Evolutionary conservation across 805 yeast genomes (phyloP), one percentile per base, ranked within the genome.

Genomic region (Lachancea dasiensis): DNA sequence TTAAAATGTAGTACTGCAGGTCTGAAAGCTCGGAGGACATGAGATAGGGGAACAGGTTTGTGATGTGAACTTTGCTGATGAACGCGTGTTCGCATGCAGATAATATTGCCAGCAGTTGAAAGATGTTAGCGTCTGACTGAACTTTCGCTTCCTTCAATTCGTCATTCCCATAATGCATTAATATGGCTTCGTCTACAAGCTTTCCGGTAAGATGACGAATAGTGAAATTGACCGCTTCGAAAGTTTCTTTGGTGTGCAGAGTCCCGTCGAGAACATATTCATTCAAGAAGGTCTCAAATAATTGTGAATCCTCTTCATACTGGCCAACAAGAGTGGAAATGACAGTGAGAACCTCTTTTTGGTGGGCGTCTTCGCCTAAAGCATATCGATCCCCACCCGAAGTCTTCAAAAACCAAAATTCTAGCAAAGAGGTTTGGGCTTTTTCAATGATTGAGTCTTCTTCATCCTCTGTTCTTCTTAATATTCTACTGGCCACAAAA

Each of bases 401-500:
- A 4, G 54, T 16, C 1, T 44, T 28, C 1, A 41, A 29, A 27
- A 73, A 65, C 66, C 74, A 64, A 14, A 65, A 40, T 1, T 64
- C 64, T 1, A 63, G 27, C 18, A 79, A 44, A 3, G 59, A 47
- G 15, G 40, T 35, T 31, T 58, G 64, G 0, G 79, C 69, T 6
- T 63, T 45, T 1, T 71, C 75, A 6, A 67, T 60, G 1, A 77
- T 64, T 1, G 61, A 41, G 25, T 73, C 78, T 46, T 86, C 95
- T 44, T 81, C 89, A 54, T 85, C 95, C 38, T 81, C 81, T 1
- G 77, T 43, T 40, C 79, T 63, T 43, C 63, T 59, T 6, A 86
- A 51, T 3, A 85, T 58, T 33, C 65, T 69, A n/a, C 73, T 72
- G 2, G 75, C 57, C 2, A 80, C 68, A 29, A 55, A 63, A 0